These are phyloP conservation scores for Thelonectria blattea DNA, from an alignment of 2,329 filamentous ascomycete genomes.

Conservation along the genomic window DNA sequence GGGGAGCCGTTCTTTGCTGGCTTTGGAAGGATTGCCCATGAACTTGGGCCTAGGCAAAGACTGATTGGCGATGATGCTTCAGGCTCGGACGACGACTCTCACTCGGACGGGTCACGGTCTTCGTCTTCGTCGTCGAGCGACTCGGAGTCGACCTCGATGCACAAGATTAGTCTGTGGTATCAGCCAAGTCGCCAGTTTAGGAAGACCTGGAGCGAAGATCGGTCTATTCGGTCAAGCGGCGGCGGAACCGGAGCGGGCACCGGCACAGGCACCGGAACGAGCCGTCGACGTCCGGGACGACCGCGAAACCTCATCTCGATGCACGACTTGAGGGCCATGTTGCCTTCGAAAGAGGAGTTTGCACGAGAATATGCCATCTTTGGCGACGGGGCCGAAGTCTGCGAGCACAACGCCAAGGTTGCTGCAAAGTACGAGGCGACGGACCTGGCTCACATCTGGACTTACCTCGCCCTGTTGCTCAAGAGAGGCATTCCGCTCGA, in stretches of 20 bases:
- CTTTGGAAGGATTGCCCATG: constrained; percentile 61
- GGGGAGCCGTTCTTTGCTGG: constrained; percentile 63
- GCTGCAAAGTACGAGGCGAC: constrained; percentile 72
- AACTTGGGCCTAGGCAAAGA: constrained; percentile 55
- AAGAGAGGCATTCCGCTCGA: constrained; percentile 77
- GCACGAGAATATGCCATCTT: constrained; percentile 84
- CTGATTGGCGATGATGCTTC: constrained; percentile 57
- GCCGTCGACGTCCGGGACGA: constrained; percentile 53
- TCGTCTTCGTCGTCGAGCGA: constrained; percentile 61
- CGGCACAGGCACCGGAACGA: constrained; percentile 59
- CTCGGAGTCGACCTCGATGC: constrained; percentile 68
- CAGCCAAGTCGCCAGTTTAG: constrained; percentile 57
- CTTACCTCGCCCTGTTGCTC: constrained; percentile 77
- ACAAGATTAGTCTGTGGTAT: constrained; percentile 64
- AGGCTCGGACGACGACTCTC: constrained; percentile 56
- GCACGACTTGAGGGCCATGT: constrained; percentile 69
- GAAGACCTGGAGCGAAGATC: constrained; percentile 63
- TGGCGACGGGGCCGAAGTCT: constrained; percentile 81
- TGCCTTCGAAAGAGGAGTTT: constrained; percentile 81
- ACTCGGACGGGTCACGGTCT: constrained; percentile 56
- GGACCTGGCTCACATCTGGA: constrained; percentile 84
- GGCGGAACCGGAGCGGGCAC: constrained; percentile 59
- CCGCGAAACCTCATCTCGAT: constrained; percentile 77
- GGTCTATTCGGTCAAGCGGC: constrained; percentile 64
- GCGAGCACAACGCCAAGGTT: constrained; percentile 80